phyloP scores from a whole-genome alignment of 2,329 filamentous ascomycete genomes.

The Pyrenophora teres region DNA sequence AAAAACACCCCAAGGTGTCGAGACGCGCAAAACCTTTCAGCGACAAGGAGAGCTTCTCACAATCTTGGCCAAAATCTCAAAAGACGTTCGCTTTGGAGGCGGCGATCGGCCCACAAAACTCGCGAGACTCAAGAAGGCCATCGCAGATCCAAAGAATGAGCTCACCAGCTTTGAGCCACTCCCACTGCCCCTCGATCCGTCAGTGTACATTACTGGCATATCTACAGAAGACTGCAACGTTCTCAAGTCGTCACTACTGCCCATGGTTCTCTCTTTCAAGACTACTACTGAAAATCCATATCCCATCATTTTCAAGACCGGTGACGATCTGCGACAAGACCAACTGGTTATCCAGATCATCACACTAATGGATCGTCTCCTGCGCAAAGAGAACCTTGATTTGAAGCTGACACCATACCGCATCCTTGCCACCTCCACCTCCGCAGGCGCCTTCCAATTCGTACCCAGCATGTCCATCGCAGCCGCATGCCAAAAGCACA shows the following conservation, averaged over 20 bases:
- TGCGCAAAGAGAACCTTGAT: constrained; percentile 95
- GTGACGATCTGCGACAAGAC: constrained; percentile 94
- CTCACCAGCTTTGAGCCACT: constrained; percentile 81
- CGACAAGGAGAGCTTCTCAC: constrained; percentile 89
- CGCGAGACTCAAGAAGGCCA: constrained; percentile 79
- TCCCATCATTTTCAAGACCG: constrained; percentile 95
- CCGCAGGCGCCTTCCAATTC: constrained; percentile 90
- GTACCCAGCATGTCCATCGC: constrained; percentile 85
- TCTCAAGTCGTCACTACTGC: constrained; percentile 93
- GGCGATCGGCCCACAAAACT: constrained; percentile 80
- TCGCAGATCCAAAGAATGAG: constrained; percentile 90
- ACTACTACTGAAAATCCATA: constrained; percentile 78
- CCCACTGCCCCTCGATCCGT: constrained; percentile 85
- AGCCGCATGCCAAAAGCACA: constrained; percentile 81
- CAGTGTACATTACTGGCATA: constrained; percentile 76
- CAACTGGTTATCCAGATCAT: constrained; percentile 98
- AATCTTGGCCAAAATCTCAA: constrained; percentile 84
- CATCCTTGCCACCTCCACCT: constrained; percentile 89
- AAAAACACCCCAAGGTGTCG: constrained; percentile 69
- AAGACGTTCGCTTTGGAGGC: constrained; percentile 80
- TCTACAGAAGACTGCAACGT: constrained; percentile 84
- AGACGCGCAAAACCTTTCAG: constrained; percentile 74
- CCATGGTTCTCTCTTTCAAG: constrained; percentile 88
- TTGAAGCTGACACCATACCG: constrained; percentile 95
- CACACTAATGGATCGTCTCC: constrained; percentile 92